phyloP scores from a whole-genome alignment of 148 eudicot genomes.

The Dysphania ambrosioides region DNA sequence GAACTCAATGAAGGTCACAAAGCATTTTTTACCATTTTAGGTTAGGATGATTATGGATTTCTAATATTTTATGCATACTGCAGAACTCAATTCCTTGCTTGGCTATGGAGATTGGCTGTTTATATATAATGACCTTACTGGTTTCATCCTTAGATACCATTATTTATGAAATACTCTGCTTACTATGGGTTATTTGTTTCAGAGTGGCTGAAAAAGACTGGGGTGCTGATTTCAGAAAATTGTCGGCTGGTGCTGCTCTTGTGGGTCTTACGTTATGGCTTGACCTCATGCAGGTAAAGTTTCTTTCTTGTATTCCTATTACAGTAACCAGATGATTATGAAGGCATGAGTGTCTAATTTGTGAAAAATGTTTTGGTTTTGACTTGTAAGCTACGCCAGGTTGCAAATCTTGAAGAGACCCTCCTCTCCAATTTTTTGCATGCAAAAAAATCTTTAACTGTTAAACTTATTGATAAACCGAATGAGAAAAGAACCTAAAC shows the following conservation, averaged over 20 bases:
- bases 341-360: background rate
- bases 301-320: conserved; percentile 9
- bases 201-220: conserved; percentile 98
- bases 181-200: conserved; percentile 23
- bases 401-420: background rate
- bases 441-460: background rate
- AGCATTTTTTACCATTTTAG: background rate
- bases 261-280: conserved; percentile 98
- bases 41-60: background rate
- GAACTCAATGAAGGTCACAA: background rate
- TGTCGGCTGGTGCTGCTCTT: conserved; percentile 98
- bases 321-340: background rate
- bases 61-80: background rate
- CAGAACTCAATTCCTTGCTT: conserved; percentile 2
- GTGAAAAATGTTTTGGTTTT: background rate
- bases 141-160: background rate
- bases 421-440: background rate
- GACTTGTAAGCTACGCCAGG: background rate
- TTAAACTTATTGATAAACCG: background rate
- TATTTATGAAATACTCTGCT: background rate
- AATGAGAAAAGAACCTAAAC: background rate
- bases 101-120: background rate
- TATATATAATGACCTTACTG: background rate
- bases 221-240: conserved; percentile 97
- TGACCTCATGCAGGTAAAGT: conserved; percentile 91